Base-by-base conservation (phyloP, 768 basidiomycete genomes). In the Artomyces pyxidatus region DNA sequence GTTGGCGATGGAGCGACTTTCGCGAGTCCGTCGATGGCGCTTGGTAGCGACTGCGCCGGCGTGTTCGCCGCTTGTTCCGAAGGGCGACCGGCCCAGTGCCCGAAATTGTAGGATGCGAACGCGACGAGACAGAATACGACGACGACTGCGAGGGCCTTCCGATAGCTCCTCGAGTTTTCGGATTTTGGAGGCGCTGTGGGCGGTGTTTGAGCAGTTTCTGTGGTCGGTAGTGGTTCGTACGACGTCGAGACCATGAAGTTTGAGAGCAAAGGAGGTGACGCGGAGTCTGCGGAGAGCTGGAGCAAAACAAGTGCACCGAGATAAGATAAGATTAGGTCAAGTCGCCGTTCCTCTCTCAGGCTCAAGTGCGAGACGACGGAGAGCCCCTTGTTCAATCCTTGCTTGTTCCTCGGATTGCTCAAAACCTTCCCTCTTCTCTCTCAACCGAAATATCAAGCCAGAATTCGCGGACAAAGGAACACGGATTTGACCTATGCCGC, bases 101-200 rank as follows among this genome's bases (percentile, higher is more conserved):
- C 50, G 8, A 46, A 47, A 27, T 55, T 43, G 55, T 50, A 51
- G 37, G 49, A 49, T 32, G 28, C 53, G 41, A 57, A 35, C 8
- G 41, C 44, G 4, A 55, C 35, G 26, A 54, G 11, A 38, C 50
- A 23, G 9, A 51, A 27, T 17, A 47, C 19, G 10, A 55, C 37
- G 8, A 37, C 22, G 7, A 55, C 4, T 25, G 41, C 35, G 45
- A 49, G 9, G 40, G 48, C 8, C 26, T 42, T 54, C 37, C 37
- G 47, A 7, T 39, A 49, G 32, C 32, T 12, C 32, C 3, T 41
- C 22, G 12, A 40, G 22, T 25, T 39, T 23, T 17, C 11, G 6
- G 21, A 37, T 9, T 21, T 17, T 27, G n/a, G n/a, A 1, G 22
- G 47, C 19, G 22, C 10, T 3, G 47, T n/a, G 8, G 38, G 25